Evolutionary conservation across 1,284 basidiomycete species (phyloP), one percentile per base, ranked within the genome.

Genomic region (Puccinia triticina): DNA sequence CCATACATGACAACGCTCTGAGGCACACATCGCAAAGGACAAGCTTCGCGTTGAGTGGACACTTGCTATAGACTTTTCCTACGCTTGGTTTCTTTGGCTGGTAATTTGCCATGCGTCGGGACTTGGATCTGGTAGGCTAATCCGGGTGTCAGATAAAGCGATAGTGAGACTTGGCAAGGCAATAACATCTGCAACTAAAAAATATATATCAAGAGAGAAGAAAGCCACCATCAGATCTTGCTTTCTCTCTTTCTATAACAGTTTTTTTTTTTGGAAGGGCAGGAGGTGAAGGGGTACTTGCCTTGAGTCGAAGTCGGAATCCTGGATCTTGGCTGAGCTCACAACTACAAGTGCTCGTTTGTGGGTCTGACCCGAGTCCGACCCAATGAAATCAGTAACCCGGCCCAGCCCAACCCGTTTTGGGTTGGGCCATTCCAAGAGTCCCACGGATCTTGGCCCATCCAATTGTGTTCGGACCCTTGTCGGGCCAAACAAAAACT

Each of bases 61-160:
- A n/a, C 18, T 77, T 34, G n/a, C 83, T 83, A 53, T 75, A 81
- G 12, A 83, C 43, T 21, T 84, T 74, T 10, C 72, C 82, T 4
- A 87, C 83, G 84, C 85, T 86, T 53, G 8, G 48, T 50, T 21
- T 50, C 48, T 50, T 50, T 2, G 48, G 48, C 48, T 50, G 11
- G 16, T 23, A 66, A 29, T 34, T 29, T 18, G 23, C 34, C 12
- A 50, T 21, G 2, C 69, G 11, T 1, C 40, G n/a, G n/a, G n/a
- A n/a, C n/a, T n/a, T n/a, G 69, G n/a, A 71, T 29, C 18, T 46
- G n/a, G 0, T 43, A 43, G 37, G 77, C 64, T 7, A 74, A 55
- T 7, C 61, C 50, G 26, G 66, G 66, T 0, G 66, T 40, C 11
- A 74, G 43, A 40, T 74, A 69, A 11, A 74, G 46, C n/a, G 77